Conservation (phyloP, 2,329 filamentous ascomycete genomes). For the Phoma sp. region DNA sequence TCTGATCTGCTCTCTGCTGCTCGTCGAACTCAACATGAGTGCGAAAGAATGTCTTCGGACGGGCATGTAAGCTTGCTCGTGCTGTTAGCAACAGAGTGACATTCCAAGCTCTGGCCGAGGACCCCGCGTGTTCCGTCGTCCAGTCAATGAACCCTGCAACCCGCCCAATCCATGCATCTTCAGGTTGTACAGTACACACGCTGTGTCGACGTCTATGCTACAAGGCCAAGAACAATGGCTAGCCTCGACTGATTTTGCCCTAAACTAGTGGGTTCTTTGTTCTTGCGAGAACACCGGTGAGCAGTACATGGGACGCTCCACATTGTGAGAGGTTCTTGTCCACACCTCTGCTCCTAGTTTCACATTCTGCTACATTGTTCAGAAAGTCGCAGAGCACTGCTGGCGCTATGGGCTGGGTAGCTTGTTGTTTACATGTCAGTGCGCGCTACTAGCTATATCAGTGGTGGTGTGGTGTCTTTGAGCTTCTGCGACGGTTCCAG, state of each 20-base stretch:
- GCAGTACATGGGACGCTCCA: slow-evolving; percentile 1
- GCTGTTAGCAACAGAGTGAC: neutral
- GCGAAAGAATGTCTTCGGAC: neutral
- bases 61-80: neutral
- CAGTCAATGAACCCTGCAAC: neutral
- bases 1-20: neutral
- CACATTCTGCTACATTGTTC: neutral
- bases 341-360: neutral
- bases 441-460: slow-evolving; percentile 2
- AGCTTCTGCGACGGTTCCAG: slow-evolving; percentile 3
- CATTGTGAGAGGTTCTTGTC: neutral
- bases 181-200: slow-evolving; percentile 4
- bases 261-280: neutral
- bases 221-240: slow-evolving; percentile 6
- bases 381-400: neutral
- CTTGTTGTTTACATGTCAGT: slow-evolving; percentile 1
- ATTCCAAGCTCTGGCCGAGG: neutral
- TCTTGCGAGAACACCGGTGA: slow-evolving; percentile 6
- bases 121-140: slow-evolving; percentile 2
- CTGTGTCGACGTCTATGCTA: neutral
- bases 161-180: slow-evolving; percentile 1
- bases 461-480: neutral
- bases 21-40: neutral
- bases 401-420: neutral
- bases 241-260: neutral